phyloP scores from a whole-genome alignment of 2,329 filamentous ascomycete species.

The Xylaria sp. region DNA sequence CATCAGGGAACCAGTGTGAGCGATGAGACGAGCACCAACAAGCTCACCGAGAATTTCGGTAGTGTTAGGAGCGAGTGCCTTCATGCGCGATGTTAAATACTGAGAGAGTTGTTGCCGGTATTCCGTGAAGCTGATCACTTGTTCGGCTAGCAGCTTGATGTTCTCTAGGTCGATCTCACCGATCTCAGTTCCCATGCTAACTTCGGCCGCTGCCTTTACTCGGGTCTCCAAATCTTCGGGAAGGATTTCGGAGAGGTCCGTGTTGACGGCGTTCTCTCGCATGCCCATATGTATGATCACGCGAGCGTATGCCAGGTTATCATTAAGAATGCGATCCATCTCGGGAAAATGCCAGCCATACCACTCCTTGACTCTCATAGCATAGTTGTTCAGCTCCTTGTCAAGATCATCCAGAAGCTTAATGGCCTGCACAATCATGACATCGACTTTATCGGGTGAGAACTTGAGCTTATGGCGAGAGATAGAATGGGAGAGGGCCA shows the following conservation, averaged over 20 bases:
- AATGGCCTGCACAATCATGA: conserved; percentile 99
- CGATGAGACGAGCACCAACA: conserved; percentile 92
- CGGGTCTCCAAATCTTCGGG: conserved; percentile 94
- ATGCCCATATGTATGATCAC: conserved; percentile 91
- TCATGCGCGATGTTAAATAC: conserved; percentile 94
- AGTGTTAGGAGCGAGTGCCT: conserved; percentile 94
- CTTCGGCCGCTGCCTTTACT: conserved; percentile 93
- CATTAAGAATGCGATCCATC: conserved; percentile 95
- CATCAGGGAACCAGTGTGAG: conserved; percentile 92
- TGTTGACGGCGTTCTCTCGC: conserved; percentile 79
- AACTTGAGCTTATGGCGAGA: conserved; percentile 99
- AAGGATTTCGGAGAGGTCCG: conserved; percentile 87
- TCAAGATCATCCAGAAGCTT: conserved; percentile 93
- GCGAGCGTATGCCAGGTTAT: conserved; percentile 93
- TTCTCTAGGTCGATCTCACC: conserved; percentile 91
- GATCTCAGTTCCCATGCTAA: conserved; percentile 99
- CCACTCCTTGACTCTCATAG: conserved; percentile 99
- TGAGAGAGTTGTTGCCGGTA: conserved; percentile 88
- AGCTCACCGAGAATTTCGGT: conserved; percentile 92
- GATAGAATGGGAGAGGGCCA: conserved; percentile 96
- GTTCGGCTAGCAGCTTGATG: conserved; percentile 89
- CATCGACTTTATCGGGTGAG: conserved; percentile 97
- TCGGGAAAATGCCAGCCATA: conserved; percentile 99
- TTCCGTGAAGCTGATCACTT: conserved; percentile 91
- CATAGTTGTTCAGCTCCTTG: conserved; percentile 98